A percentile compares a stretch with the other conserved stretches of the same genome.
phyloP scores from a whole-genome alignment of 2,329 filamentous ascomycete species.

The Fusarium algeriense region DNA sequence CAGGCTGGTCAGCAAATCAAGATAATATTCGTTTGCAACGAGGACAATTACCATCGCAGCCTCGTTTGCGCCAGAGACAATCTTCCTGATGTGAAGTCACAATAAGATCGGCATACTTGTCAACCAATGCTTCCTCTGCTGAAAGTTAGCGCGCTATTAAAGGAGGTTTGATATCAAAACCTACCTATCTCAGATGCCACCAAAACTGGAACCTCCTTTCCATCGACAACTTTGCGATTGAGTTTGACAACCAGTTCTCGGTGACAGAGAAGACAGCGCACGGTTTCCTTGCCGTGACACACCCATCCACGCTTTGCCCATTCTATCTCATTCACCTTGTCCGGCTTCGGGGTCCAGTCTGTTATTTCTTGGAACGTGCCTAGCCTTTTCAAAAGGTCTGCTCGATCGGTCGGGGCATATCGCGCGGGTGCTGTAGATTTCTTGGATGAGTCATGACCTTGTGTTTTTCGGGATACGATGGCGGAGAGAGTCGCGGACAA shows the following conservation, averaged over 20 bases:
- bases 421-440: conserved; percentile 61
- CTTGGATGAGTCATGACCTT: conserved; percentile 40
- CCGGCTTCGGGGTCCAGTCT: conserved; percentile 92
- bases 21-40: conserved; percentile 10
- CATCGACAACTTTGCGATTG: conserved; percentile 69
- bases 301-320: conserved; percentile 96
- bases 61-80: conserved; percentile 87
- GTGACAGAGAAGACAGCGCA: conserved; percentile 87
- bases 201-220: conserved; percentile 65
- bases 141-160: conserved; percentile 35
- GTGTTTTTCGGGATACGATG: conserved; percentile 42
- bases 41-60: conserved; percentile 78
- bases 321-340: conserved; percentile 86
- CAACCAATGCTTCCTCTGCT: conserved; percentile 74
- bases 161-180: conserved; percentile 2
- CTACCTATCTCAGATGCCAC: conserved; percentile 70
- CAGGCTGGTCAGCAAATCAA: conserved; percentile 33
- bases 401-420: conserved; percentile 88
- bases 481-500: conserved; percentile 42
- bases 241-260: conserved; percentile 87
- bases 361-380: conserved; percentile 92
- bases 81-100: conserved; percentile 80
- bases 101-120: conserved; percentile 80
- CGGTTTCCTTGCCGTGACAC: conserved; percentile 84
- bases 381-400: conserved; percentile 82